phyloP scores from a whole-genome alignment of 441 rosid genomes.

The Daphne laureola region DNA sequence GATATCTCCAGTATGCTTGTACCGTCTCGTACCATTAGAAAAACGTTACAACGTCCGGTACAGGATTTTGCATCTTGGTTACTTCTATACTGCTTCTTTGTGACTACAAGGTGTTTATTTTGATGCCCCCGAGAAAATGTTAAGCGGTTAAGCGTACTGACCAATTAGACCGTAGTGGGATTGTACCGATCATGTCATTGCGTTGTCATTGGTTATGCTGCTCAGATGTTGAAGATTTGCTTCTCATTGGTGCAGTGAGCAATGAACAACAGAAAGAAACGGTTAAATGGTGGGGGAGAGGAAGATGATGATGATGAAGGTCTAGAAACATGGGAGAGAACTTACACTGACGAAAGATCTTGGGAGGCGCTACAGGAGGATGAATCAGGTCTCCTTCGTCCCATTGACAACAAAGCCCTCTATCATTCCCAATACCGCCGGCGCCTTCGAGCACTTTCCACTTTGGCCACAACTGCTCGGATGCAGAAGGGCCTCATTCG shows the following conservation, averaged over 20 bases:
- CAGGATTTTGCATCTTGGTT: too few species aligned
- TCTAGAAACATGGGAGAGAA: slow-evolving; percentile 72
- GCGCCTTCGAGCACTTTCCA: slow-evolving; percentile 46
- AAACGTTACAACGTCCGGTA: too few species aligned
- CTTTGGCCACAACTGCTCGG: slow-evolving; percentile 44
- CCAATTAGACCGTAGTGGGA: too few species aligned
- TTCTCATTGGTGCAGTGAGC: slow-evolving; percentile 6
- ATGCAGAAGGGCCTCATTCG: slow-evolving; percentile 95
- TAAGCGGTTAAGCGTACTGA: too few species aligned
- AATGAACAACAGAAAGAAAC: slow-evolving; percentile 37
- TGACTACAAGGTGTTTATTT: too few species aligned
- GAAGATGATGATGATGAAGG: slow-evolving; percentile 55
- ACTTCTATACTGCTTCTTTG: too few species aligned
- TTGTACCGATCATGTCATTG: too few species aligned
- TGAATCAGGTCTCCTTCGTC: slow-evolving; percentile 75
- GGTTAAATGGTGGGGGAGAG: slow-evolving; percentile 35
- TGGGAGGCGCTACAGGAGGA: slow-evolving; percentile 94
- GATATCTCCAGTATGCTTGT: too few species aligned
- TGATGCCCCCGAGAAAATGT: too few species aligned
- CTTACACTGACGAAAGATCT: slow-evolving; percentile 75
- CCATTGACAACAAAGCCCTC: slow-evolving; percentile 64
- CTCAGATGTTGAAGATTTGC: not conserved
- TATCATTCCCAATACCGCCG: slow-evolving; percentile 78
- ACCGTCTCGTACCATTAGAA: too few species aligned
- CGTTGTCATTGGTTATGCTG: too few species aligned